Conservation (phyloP, 2,329 filamentous ascomycete species). For the Phaeophleospora eucalypticola region DNA sequence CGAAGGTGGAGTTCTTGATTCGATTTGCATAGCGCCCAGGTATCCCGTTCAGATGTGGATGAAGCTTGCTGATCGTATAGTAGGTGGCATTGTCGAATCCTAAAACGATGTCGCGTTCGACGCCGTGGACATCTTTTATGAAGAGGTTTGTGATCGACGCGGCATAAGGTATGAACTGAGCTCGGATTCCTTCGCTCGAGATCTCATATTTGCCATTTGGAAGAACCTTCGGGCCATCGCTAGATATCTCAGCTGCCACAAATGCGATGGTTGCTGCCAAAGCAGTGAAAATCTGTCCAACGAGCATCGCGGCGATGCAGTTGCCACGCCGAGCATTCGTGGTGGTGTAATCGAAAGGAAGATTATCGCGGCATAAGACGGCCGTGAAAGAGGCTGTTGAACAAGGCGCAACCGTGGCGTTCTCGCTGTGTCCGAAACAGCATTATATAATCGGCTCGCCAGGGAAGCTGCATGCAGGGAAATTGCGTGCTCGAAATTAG, state of each 20-base stretch:
- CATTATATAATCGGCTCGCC: too few species aligned
- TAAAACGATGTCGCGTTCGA: constrained; percentile 65
- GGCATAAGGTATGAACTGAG: constrained; percentile 69
- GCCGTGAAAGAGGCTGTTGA: too few species aligned
- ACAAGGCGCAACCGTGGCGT: too few species aligned
- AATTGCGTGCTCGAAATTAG: too few species aligned
- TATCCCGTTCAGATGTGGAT: constrained; percentile 69
- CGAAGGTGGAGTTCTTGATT: constrained; percentile 66
- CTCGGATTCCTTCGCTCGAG: constrained; percentile 61
- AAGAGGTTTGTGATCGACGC: constrained; percentile 69
- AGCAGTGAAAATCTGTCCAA: too few species aligned
- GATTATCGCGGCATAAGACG: too few species aligned
- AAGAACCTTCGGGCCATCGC: constrained; percentile 23
- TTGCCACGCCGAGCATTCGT: too few species aligned
- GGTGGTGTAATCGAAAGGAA: too few species aligned
- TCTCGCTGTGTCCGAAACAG: too few species aligned
- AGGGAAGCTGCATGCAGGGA: too few species aligned
- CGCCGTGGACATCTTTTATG: constrained; percentile 64
- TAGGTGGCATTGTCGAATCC: constrained; percentile 73
- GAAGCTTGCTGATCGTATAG: constrained; percentile 60
- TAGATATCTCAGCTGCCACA: constrained; percentile 12
- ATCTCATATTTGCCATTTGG: constrained; percentile 65
- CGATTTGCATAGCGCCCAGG: constrained; percentile 75
- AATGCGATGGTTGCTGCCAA: too few species aligned
- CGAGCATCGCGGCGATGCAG: too few species aligned